Evolutionary conservation across 352 stramenopile genomes (phyloP), one percentile per base, ranked within the genome.

Genomic region (Phytopythium kandeliae): DNA sequence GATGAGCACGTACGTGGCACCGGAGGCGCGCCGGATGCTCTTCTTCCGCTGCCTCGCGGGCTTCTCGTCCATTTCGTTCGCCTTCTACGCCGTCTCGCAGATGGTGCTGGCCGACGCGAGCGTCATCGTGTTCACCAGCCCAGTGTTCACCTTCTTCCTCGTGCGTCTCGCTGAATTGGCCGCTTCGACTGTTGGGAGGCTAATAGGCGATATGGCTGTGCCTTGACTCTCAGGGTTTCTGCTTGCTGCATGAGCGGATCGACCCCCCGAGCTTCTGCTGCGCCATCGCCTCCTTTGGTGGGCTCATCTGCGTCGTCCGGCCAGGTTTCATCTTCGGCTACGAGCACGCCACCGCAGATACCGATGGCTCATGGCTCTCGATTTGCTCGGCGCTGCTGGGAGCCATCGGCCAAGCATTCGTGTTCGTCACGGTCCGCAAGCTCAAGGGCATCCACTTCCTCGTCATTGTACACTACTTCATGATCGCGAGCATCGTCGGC

Each of bases 401-500:
- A 35, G 78, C 78, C 3, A 62, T 88, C 41, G 67, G 62, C 15
- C 82, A 92, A 40, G 71, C 74, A n/a, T 78, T 89, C 42, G 82
- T 89, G 16, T 92, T 84, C 54, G 74, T 85, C 33, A 67, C 63
- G 0, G 76, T 92, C 38, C 78, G 82, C 12, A 74, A 85, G 57
- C 62, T 90, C 11, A 77, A 76, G 42, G 48, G 57, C 2, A 65
- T 90, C 34, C 54, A 83, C 40, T 67, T 81, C 16, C 66, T 73
- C 42, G 75, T 89, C 25, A 74, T 92, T 22, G 60, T 89, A n/a
- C 73, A 92, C 66, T 90, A 92, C 62, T 90, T 90, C 24, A 78
- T 92, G 77, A 57, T 90, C 1, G 79, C 76, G 26, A 84, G 68
- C 48, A 60, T 71, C 26, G 25, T 70, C 16, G 49, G 59, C 17